Evolutionary conservation across 371 early-diverging fungal genomes (phyloP), one percentile per base, ranked within the genome.

Genomic region (Racocetra persica): DNA sequence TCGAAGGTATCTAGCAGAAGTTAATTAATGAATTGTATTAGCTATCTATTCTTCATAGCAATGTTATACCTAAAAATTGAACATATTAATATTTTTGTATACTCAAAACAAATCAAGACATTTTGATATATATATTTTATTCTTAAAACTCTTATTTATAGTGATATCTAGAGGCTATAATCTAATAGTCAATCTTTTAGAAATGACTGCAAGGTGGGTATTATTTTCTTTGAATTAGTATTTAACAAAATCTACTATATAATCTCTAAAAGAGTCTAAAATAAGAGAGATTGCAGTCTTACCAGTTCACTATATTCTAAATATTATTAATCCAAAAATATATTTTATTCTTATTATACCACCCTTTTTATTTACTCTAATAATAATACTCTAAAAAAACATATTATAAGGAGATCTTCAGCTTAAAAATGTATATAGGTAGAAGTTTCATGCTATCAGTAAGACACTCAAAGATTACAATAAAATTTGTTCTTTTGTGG

Each of bases 61-160:
- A 1, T 3, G 1, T 0, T 22, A 5, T n/a, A 57, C 3, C 57
- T 57, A 57, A 57, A 57, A n/a, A n/a, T 57, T 57, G n/a, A 45
- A 57, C 5, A 57, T 6, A 57, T 57, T 57, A 57, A n/a, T 57
- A 57, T n/a, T n/a, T n/a, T n/a, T 57, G 10, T n/a, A 57, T 57
- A n/a, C 22, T n/a, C n/a, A n/a, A n/a, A n/a, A n/a, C n/a, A n/a
- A n/a, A n/a, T n/a, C n/a, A n/a, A n/a, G n/a, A n/a, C n/a, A n/a
- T n/a, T n/a, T n/a, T n/a, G n/a, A n/a, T n/a, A n/a, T n/a, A 51
- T 51, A 14, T 51, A 51, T 16, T 16, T 62, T 62, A 13, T 14
- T 13, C 28, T 75, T 75, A n/a, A 75, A 75, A 0, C 16, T 18
- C 26, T 75, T 75, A 7, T 75, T 75, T 14, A 75, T 60, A 0